Conservation (phyloP, 208 protist species). For the Acanthamoeba triangularis region DNA sequence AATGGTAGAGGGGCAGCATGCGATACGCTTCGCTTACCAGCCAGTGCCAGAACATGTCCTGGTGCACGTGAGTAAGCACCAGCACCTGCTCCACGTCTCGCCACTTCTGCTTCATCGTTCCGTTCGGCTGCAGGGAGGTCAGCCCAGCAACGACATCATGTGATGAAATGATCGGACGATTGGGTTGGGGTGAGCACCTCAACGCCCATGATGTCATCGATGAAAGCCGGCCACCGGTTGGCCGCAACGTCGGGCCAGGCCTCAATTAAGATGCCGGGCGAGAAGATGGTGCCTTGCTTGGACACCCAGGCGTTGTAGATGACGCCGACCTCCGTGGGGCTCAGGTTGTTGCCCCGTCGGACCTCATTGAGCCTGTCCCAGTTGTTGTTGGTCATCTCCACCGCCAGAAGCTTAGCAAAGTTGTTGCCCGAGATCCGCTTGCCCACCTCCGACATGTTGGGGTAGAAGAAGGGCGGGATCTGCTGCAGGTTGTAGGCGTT, state of each 20-base stretch:
- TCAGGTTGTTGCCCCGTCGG: not conserved
- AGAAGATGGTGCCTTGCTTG: not conserved
- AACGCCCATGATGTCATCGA: not conserved
- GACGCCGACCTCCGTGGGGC: not conserved
- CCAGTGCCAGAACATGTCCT: conserved; percentile 56
- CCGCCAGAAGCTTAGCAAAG: not conserved
- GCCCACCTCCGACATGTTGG: not conserved
- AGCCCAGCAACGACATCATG: not conserved
- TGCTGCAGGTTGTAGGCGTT: not conserved
- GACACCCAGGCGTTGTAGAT: conserved; percentile 17
- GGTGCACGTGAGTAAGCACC: conserved; percentile 5
- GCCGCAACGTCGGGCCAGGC: not conserved
- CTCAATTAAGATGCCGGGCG: not conserved
- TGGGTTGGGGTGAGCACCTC: not conserved
- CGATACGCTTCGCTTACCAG: conserved; percentile 19
- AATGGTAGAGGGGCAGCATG: not conserved
- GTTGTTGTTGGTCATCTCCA: not conserved
- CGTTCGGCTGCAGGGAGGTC: not conserved
- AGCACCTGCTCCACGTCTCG: not conserved
- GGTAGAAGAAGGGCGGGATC: conserved; percentile 12
- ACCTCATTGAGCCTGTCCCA: not conserved
- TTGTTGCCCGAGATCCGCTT: conserved; percentile 16
- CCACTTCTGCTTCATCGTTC: not conserved
- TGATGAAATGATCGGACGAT: not conserved
- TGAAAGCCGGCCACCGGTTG: not conserved